These are phyloP conservation scores for Eutypella sp. DNA, from an alignment of 2,329 filamentous ascomycete species.

Conservation along the genomic window DNA sequence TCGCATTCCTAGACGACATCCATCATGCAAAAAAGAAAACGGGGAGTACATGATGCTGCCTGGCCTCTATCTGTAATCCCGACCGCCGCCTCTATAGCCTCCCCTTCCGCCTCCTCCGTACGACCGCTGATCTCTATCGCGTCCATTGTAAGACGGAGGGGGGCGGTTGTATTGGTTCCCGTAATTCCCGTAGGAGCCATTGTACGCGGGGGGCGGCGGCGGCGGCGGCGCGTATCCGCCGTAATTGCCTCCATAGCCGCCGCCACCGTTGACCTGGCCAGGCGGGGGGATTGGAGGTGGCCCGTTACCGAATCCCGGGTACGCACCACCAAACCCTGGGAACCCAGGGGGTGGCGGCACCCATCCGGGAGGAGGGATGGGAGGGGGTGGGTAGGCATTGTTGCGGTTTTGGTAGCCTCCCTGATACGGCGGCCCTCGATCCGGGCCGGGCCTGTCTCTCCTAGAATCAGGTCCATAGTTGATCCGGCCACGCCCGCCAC, in stretches of 20 bases:
- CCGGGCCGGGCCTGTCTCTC: conserved; percentile 15
- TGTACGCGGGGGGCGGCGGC: conserved; percentile 14
- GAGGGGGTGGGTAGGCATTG: conserved; percentile 22
- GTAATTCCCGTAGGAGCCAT: too few relatives aligned
- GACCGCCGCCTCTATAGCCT: conserved; percentile 15
- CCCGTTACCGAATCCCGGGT: too few relatives aligned
- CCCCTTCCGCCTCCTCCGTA: conserved; percentile 21
- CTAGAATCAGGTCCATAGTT: conserved; percentile 28
- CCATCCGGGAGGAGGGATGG: conserved; percentile 28
- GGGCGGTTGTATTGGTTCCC: conserved; percentile 21
- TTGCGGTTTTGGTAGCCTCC: conserved; percentile 41
- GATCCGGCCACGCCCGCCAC: conserved; percentile 23
- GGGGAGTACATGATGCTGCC: conserved; percentile 1
- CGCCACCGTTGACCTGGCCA: conserved; percentile 14
- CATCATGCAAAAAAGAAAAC: not conserved
- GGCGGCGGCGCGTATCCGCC: conserved; percentile 19
- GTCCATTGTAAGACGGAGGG: conserved; percentile 15
- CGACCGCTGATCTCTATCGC: conserved; percentile 13
- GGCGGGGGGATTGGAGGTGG: conserved; percentile 34
- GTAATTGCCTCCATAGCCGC: conserved; percentile 13
- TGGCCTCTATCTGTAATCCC: conserved; percentile 8
- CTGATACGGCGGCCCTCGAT: conserved; percentile 26
- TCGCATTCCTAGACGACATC: not conserved
- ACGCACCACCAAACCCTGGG: conserved; percentile 30
- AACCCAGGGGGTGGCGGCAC: conserved; percentile 35